Evolutionary conservation across 768 basidiomycete genomes (phyloP).

Genomic region (Pleurotus citrinopileatus): DNA sequence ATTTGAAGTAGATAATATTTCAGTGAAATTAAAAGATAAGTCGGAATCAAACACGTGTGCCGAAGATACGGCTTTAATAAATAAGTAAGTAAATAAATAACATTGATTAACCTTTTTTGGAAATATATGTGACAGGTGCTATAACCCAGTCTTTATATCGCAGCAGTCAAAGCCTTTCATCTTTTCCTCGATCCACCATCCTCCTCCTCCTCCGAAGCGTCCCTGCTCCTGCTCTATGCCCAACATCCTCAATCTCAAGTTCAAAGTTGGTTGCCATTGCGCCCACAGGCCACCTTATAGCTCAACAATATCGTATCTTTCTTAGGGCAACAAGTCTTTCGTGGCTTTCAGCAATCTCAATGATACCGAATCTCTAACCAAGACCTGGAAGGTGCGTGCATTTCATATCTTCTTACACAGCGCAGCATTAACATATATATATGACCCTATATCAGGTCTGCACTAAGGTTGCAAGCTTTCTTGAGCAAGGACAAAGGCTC

Average conservation of each 20-base stretch:
- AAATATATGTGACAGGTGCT: conserved; percentile 6
- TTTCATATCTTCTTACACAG: conserved; percentile 10
- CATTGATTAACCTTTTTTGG: neutral
- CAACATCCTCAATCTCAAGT: conserved; percentile 64
- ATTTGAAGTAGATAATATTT: neutral
- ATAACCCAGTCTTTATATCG: conserved; percentile 11
- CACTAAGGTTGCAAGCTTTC: conserved; percentile 86
- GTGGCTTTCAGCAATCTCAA: conserved; percentile 88
- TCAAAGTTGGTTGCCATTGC: conserved; percentile 35
- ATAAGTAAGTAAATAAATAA: neutral
- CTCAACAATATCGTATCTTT: conserved; percentile 11
- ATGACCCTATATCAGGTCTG: conserved; percentile 57
- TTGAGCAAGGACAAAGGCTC: conserved; percentile 87
- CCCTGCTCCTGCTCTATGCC: conserved; percentile 35
- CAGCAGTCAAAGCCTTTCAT: conserved; percentile 1
- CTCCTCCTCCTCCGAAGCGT: conserved; percentile 7
- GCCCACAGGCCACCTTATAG: neutral
- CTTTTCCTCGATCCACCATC: conserved; percentile 10
- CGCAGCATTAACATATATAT: neutral
- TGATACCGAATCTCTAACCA: conserved; percentile 82
- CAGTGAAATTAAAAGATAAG: neutral
- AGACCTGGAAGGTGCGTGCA: conserved; percentile 80
- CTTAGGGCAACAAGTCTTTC: conserved; percentile 92
- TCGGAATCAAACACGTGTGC: conserved; percentile 7
- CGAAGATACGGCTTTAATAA: conserved; percentile 3